A percentile compares a stretch with the other conserved stretches of the same genome.
phyloP scores from a whole-genome alignment of 2,329 filamentous ascomycete genomes.

The Chaetomium strumarium region DNA sequence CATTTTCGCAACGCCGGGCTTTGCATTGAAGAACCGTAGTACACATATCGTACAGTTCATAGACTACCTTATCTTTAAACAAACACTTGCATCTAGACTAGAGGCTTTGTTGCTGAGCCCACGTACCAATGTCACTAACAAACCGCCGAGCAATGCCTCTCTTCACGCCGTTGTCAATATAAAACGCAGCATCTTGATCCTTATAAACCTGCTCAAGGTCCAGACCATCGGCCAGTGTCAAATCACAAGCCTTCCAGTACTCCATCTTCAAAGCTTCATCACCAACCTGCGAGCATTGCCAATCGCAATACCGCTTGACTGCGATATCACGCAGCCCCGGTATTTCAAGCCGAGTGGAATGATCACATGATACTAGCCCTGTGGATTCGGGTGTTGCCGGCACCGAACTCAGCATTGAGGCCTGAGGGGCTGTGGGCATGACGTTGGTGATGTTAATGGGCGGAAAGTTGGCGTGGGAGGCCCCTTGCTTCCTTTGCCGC shows the following conservation, averaged over 20 bases:
- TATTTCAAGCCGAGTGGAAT: background rate
- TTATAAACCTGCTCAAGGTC: background rate
- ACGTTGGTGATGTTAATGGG: no score
- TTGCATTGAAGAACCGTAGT: background rate
- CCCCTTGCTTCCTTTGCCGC: no score
- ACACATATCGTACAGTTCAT: background rate
- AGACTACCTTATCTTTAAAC: background rate
- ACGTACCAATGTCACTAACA: background rate
- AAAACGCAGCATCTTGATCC: background rate
- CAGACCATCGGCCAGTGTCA: background rate
- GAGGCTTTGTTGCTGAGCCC: background rate
- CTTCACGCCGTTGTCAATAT: background rate
- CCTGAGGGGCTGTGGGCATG: no score
- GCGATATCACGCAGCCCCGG: background rate
- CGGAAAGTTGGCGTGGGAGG: no score
- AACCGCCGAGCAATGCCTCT: background rate
- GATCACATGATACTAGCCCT: background rate
- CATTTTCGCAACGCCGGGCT: background rate
- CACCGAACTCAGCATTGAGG: no score
- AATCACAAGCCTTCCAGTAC: background rate
- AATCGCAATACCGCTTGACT: background rate
- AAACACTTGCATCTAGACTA: background rate
- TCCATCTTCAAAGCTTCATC: background rate
- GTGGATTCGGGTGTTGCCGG: no score
- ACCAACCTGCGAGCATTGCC: background rate